Percentiles rank a stretch among this genome's conserved stretches.
Conservation (phyloP, 331 rosid genomes). For the Malus hybrid region DNA sequence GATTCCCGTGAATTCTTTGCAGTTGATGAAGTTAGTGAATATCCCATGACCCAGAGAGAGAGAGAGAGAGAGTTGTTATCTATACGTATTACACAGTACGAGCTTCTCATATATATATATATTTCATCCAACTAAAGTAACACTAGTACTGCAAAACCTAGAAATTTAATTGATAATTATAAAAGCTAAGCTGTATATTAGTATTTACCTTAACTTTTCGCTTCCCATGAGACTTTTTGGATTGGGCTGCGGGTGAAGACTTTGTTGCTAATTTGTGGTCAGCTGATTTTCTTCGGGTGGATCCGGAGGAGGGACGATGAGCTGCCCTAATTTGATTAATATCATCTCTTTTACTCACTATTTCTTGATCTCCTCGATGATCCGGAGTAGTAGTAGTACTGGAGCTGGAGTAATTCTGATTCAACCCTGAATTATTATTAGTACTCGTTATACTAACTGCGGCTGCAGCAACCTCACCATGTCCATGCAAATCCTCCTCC, state of each 20-base stretch:
- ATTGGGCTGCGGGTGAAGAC: conserved; percentile 36
- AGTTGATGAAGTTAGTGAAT: background rate
- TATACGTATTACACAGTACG: background rate
- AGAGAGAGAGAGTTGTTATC: background rate
- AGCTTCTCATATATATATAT: background rate
- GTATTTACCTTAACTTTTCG: conserved; percentile 60
- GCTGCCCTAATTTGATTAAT: background rate
- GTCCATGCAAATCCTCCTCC: background rate
- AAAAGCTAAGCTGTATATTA: too few species aligned
- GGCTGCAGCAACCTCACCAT: background rate
- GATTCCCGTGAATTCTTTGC: background rate
- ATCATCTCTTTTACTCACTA: conserved; percentile 32
- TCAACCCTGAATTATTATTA: background rate
- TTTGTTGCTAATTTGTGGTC: conserved; percentile 28
- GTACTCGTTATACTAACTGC: background rate
- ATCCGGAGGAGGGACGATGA: background rate
- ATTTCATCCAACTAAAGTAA: background rate
- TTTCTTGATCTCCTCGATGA: conserved; percentile 29
- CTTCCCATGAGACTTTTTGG: conserved; percentile 65
- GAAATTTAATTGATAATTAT: too few species aligned
- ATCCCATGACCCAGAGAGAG: background rate
- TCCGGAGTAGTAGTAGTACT: background rate
- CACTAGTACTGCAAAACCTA: too few species aligned
- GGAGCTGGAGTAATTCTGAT: conserved; percentile 24
- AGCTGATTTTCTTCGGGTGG: background rate